phyloP scores from a whole-genome alignment of 1,139 yeast species.

The Spathaspora sp. region DNA sequence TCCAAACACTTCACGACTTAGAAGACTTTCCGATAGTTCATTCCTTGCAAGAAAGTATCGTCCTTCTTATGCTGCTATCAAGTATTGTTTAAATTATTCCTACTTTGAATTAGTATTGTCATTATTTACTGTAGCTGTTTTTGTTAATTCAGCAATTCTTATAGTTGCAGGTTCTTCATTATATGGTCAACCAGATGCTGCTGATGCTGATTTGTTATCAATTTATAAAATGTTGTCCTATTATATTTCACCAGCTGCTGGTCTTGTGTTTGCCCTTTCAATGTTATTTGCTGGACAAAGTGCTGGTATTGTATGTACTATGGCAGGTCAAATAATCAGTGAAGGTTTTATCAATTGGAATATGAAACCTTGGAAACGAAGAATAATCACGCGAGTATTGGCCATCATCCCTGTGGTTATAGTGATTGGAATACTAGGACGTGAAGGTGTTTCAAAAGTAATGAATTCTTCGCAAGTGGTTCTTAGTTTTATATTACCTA shows the following conservation, averaged over 20 bases:
- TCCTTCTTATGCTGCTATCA: constrained; percentile 67
- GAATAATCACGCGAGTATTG: constrained; percentile 67
- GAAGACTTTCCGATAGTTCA: constrained; percentile 39
- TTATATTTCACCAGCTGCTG: constrained; percentile 68
- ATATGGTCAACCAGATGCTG: constrained; percentile 58
- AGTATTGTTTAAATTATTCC: constrained; percentile 63
- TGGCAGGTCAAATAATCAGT: constrained; percentile 79
- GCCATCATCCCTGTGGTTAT: constrained; percentile 73
- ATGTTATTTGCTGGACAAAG: constrained; percentile 76
- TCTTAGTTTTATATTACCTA: constrained; percentile 65
- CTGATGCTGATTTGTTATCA: constrained; percentile 73
- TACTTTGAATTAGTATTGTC: constrained; percentile 65
- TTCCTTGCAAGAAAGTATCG: constrained; percentile 41
- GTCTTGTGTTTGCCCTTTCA: constrained; percentile 70
- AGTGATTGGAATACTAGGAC: constrained; percentile 62
- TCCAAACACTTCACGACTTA: constrained; percentile 8
- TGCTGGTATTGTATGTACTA: constrained; percentile 80
- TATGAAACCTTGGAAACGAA: constrained; percentile 64
- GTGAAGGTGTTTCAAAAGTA: constrained; percentile 67
- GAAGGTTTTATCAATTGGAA: constrained; percentile 81
- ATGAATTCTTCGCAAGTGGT: constrained; percentile 77
- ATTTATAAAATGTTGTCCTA: constrained; percentile 62
- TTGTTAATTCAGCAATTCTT: constrained; percentile 72
- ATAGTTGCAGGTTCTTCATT: constrained; percentile 74
- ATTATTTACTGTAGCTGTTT: constrained; percentile 67